Evolutionary conservation across 2,329 filamentous ascomycete genomes (phyloP).

Genomic region (Claviceps purpurea): DNA sequence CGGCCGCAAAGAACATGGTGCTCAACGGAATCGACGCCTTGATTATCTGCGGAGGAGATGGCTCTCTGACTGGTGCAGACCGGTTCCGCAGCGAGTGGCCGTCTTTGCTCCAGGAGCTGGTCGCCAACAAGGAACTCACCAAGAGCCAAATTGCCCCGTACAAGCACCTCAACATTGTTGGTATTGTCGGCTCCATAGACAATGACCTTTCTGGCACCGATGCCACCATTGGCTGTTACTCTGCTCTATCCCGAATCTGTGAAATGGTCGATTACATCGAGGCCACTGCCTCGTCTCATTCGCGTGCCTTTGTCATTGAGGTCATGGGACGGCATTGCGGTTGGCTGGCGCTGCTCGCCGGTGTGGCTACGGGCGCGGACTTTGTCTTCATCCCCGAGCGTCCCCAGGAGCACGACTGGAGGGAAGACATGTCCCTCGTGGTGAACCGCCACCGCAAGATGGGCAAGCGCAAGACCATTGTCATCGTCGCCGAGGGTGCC

Average conservation of each 20-base stretch:
- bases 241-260: constrained; percentile 82
- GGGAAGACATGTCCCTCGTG: constrained; percentile 70
- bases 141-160: constrained; percentile 60
- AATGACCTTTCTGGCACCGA: constrained; percentile 97
- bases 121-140: constrained; percentile 58
- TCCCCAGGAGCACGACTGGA: constrained; percentile 77
- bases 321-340: constrained; percentile 98
- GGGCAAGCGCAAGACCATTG: constrained; percentile 95
- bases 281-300: constrained; percentile 86
- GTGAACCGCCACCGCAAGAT: constrained; percentile 70
- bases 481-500: constrained; percentile 93
- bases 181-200: constrained; percentile 92
- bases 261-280: constrained; percentile 96
- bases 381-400: constrained; percentile 96
- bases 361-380: constrained; percentile 87
- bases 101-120: constrained; percentile 71
- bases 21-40: constrained; percentile 86
- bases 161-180: constrained; percentile 86
- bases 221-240: constrained; percentile 94
- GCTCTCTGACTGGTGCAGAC: constrained; percentile 90
- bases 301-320: constrained; percentile 91
- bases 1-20: constrained; percentile 89
- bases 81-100: constrained; percentile 90
- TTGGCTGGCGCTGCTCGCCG: constrained; percentile 93
- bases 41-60: constrained; percentile 94